phyloP scores from a whole-genome alignment of 78 protist genomes.

The Chrysochromulina parva region DNA sequence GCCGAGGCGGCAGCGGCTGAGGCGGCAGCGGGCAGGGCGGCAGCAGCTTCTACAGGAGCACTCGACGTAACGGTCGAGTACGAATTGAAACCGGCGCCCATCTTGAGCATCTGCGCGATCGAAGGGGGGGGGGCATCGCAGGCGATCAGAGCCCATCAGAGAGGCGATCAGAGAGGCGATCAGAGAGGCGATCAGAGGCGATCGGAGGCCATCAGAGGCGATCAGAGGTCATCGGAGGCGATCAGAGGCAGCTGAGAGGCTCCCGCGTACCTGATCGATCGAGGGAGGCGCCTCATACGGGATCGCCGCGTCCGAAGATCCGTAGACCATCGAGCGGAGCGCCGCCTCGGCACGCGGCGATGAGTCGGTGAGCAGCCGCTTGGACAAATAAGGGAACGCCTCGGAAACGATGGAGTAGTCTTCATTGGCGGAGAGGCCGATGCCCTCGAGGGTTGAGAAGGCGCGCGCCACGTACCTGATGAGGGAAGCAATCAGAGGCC shows the following conservation, averaged over 20 bases:
- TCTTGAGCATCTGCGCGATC: neutral
- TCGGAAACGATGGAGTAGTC: constrained; percentile 19
- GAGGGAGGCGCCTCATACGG: too few species aligned
- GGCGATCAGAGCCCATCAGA: too few species aligned
- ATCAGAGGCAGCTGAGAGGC: neutral
- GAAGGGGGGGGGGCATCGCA: too few species aligned
- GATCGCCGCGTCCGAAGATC: too few species aligned
- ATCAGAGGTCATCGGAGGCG: too few species aligned
- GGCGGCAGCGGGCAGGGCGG: too few species aligned
- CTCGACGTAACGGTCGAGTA: neutral
- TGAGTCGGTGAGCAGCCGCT: constrained; percentile 32
- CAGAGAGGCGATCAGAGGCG: too few species aligned
- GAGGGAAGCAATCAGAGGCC: too few species aligned
- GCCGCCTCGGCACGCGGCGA: constrained; percentile 44
- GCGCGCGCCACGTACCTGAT: neutral
- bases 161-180: too few species aligned
- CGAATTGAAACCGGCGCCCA: neutral
- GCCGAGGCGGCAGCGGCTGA: neutral
- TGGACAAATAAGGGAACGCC: neutral
- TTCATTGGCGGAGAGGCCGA: constrained; percentile 21
- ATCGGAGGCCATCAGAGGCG: too few species aligned
- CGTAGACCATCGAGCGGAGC: constrained; percentile 35
- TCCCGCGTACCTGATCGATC: too few species aligned
- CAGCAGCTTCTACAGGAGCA: neutral
- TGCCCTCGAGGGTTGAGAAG: constrained; percentile 39